Conservation (phyloP, 2,329 filamentous ascomycete species). For the Aspergillus aculeatinus region DNA sequence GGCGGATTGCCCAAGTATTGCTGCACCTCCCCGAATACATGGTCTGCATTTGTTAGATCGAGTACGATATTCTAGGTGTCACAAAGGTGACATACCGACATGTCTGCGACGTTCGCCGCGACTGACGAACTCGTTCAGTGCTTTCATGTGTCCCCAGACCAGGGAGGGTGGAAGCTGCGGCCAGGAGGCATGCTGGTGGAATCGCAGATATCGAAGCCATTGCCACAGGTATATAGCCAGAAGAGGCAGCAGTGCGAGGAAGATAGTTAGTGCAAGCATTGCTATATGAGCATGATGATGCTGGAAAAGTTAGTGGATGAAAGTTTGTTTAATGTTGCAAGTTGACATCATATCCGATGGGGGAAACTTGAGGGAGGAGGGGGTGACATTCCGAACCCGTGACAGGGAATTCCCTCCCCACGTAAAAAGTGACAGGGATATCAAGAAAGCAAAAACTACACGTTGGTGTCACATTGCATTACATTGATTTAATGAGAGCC, state of each 20-base stretch:
- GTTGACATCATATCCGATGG: too few species aligned
- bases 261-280: neutral
- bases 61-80: neutral
- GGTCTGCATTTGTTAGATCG: neutral
- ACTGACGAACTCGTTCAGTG: constrained; percentile 8
- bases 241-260: constrained; percentile 1
- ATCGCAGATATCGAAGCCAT: constrained; percentile 8
- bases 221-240: constrained; percentile 1
- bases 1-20: neutral
- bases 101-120: constrained; percentile 7
- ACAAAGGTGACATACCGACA: neutral
- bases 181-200: constrained; percentile 11
- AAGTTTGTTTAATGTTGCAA: neutral
- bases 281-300: neutral
- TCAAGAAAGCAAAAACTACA: too few species aligned
- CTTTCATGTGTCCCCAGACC: constrained; percentile 17
- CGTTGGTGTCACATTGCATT: too few species aligned
- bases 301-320: neutral
- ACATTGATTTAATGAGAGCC: too few species aligned
- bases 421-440: too few species aligned
- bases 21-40: neutral
- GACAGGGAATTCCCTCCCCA: too few species aligned
- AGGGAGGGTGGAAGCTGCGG: constrained; percentile 16
- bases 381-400: too few species aligned
- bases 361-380: too few species aligned